A percentile compares a stretch with the other conserved stretches of the same genome.
phyloP scores from a whole-genome alignment of 768 basidiomycete genomes.

The Sarcomyxa edulis region DNA sequence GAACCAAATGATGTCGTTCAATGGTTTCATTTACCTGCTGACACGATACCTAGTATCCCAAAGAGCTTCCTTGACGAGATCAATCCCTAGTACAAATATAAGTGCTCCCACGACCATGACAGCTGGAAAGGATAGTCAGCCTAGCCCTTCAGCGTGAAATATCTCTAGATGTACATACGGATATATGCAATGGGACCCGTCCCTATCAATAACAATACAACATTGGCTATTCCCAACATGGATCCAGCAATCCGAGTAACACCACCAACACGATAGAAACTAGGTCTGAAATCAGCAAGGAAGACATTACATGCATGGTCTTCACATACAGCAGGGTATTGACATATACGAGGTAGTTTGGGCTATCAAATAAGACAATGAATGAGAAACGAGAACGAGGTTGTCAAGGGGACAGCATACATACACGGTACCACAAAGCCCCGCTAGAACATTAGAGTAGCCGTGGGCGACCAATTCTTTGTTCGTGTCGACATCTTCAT shows the following conservation, averaged over 20 bases:
- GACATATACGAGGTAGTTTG: conserved; percentile 86
- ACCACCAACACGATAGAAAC: conserved; percentile 91
- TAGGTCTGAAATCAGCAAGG: background rate
- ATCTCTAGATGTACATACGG: conserved; percentile 47
- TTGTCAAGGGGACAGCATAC: conserved; percentile 17
- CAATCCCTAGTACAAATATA: conserved; percentile 92
- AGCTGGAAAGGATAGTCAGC: conserved; percentile 36
- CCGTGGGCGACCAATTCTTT: conserved; percentile 92
- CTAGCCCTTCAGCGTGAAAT: background rate
- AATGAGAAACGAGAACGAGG: background rate
- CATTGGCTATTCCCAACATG: conserved; percentile 74
- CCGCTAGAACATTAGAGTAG: conserved; percentile 82
- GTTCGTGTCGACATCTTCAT: conserved; percentile 86
- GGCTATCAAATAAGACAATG: conserved; percentile 34
- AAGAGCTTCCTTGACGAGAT: conserved; percentile 90
- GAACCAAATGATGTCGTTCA: background rate
- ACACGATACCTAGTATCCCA: conserved; percentile 95
- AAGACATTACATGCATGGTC: too few species aligned
- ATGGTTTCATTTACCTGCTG: conserved; percentile 45
- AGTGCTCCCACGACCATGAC: conserved; percentile 89
- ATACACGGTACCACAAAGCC: conserved; percentile 75
- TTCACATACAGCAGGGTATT: conserved; percentile 70
- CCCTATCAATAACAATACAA: conserved; percentile 69
- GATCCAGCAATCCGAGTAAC: conserved; percentile 79
- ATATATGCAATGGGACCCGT: conserved; percentile 90